Base-by-base conservation (phyloP, 176 grass and related monocot species). In the Poa annua region DNA sequence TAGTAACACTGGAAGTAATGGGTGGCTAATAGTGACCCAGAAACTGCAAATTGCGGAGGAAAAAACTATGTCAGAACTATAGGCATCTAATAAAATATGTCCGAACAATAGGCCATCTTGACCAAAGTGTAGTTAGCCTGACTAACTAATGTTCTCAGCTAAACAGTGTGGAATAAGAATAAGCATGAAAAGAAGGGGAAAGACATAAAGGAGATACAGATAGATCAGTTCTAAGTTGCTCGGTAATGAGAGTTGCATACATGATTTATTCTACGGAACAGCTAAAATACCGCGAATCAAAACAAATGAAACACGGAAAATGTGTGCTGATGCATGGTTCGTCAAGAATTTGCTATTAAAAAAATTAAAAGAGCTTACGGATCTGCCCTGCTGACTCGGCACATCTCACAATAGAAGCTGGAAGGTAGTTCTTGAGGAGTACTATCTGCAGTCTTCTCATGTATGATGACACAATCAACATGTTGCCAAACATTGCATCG, bases 381-480 rank as follows among this genome's bases (percentile, higher is more conserved):
- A 72, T 97, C 95, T 75, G 90, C 92, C 87, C 88, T 91, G 71
- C 77, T 92, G 77, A 97, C 80, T 89, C 95, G 90, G 57, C 95
- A 94, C 75, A 88, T 78, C 62, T 97, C 88, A 82, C 95, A 97
- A 85, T 94, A 92, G 63, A 97, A 97, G 50, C 66, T 36, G 49
- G 86, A 66, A 49, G 88, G 88, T 81, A 91, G 33, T 57, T 87
- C 90, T 79, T 84, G 86, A 84, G 79, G 34, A 87, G 57, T 68
- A 63, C 59, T 76, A 39, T 88, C 88, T 44, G 34, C 61, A 79
- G 86, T 71, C 57, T 94, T 97, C 77, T 94, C 95, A 1, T 86
- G 71, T 75, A 97, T 83, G 84, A 92, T 88, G 48, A 97, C 92
- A 79, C 95, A 97, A 47, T 71, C 53, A 70, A 85, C 82, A 84